These are phyloP conservation scores for Aspergillus baeticus DNA, from an alignment of 495 filamentous ascomycete species.

Conservation along the genomic window DNA sequence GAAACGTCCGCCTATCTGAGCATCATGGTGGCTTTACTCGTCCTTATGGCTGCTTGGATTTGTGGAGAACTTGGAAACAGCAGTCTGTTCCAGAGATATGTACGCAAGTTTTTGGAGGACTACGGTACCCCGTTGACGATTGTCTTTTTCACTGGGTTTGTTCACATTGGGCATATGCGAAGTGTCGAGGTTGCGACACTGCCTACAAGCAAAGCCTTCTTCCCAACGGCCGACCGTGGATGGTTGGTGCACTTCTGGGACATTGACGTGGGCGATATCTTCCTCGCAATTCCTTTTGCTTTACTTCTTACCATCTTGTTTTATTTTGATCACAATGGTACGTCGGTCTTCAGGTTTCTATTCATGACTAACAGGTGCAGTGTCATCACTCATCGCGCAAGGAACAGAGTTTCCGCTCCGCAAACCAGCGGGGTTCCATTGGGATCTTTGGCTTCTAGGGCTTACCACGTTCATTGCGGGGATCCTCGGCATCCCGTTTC, in stretches of 20 bases:
- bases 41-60: slow-evolving; percentile 68
- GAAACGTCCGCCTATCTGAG: slow-evolving; percentile 71
- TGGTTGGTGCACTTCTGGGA: slow-evolving; percentile 94
- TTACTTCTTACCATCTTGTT: slow-evolving; percentile 84
- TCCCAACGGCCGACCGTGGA: slow-evolving; percentile 70
- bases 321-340: slow-evolving; percentile 90
- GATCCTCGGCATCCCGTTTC: slow-evolving; percentile 82
- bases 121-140: slow-evolving; percentile 82
- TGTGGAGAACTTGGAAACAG: slow-evolving; percentile 69
- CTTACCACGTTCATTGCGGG: slow-evolving; percentile 83
- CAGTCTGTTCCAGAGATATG: slow-evolving; percentile 65
- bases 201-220: slow-evolving; percentile 75
- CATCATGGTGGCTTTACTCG: slow-evolving; percentile 69
- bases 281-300: slow-evolving; percentile 86
- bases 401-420: slow-evolving; percentile 87
- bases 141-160: slow-evolving; percentile 85
- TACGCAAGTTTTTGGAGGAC: slow-evolving; percentile 78
- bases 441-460: slow-evolving; percentile 91
- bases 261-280: slow-evolving; percentile 69
- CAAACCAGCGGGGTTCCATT: slow-evolving; percentile 95
- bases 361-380: slow-evolving; percentile 31
- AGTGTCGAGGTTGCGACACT: slow-evolving; percentile 62
- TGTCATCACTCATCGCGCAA: slow-evolving; percentile 86
- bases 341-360: neutral
- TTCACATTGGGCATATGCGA: slow-evolving; percentile 77